Conservation (phyloP, 768 basidiomycete genomes). For the Boletus huronensis region DNA sequence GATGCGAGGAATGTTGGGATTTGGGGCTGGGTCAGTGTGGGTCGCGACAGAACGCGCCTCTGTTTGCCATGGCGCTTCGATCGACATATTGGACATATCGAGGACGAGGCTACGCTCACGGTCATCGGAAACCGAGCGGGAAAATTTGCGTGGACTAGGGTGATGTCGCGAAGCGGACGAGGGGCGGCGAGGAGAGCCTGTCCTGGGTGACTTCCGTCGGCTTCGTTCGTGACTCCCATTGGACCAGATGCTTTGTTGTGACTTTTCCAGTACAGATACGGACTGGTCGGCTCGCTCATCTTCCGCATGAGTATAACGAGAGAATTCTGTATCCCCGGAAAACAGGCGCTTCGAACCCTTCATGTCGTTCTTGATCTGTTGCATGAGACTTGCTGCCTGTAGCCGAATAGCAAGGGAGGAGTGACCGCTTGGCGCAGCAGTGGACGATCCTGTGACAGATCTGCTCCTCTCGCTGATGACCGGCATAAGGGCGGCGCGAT, state of each 20-base stretch:
- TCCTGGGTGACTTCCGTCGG: conserved; percentile 22
- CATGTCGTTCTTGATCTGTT: conserved; percentile 79
- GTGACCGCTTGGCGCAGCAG: conserved; percentile 38
- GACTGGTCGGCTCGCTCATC: conserved; percentile 13
- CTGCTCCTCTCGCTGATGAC: conserved; percentile 16
- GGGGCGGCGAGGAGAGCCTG: conserved; percentile 31
- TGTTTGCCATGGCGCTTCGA: conserved; percentile 36
- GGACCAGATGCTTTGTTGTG: conserved; percentile 27
- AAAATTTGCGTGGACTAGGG: conserved; percentile 42
- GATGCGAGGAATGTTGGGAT: conserved; percentile 24
- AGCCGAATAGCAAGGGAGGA: conserved; percentile 69
- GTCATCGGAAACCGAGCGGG: conserved; percentile 41
- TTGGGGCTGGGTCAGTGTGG: conserved; percentile 1
- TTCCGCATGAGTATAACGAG: conserved; percentile 34
- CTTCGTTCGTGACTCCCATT: conserved; percentile 29
- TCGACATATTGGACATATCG: conserved; percentile 43
- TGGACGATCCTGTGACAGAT: conserved; percentile 26
- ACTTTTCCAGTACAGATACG: conserved; percentile 15
- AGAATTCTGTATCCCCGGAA: conserved; percentile 60
- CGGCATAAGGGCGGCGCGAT: conserved; percentile 11
- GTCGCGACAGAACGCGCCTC: conserved; percentile 18
- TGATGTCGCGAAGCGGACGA: conserved; percentile 36
- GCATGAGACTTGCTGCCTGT: conserved; percentile 79
- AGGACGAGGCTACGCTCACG: conserved; percentile 39
- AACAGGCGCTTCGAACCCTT: conserved; percentile 64